phyloP scores from a whole-genome alignment of 768 basidiomycete species.

The Bullera alba region DNA sequence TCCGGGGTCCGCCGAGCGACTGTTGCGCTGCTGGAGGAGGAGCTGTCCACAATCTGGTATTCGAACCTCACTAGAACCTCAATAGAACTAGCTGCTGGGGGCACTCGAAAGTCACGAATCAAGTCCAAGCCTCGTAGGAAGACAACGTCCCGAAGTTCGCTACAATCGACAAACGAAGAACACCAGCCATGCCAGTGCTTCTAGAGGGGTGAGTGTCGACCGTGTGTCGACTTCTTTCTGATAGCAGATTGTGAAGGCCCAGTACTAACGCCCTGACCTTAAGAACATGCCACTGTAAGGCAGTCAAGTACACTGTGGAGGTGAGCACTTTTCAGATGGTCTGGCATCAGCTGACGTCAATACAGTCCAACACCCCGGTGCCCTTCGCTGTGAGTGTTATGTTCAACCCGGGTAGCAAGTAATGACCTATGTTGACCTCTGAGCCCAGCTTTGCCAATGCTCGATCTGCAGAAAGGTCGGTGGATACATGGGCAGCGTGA shows the following conservation, averaged over 20 bases:
- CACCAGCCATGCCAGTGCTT: constrained; percentile 31
- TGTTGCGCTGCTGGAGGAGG: too few species aligned
- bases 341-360: not conserved
- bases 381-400: constrained; percentile 32
- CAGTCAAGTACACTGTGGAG: constrained; percentile 38
- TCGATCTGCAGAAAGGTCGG: constrained; percentile 45
- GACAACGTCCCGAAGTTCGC: too few species aligned
- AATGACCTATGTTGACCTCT: not conserved
- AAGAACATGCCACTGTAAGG: constrained; percentile 44
- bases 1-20: too few species aligned
- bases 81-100: too few species aligned
- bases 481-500: constrained; percentile 45
- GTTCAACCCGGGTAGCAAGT: not conserved
- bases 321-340: constrained; percentile 5
- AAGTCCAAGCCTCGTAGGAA: too few species aligned
- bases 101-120: too few species aligned
- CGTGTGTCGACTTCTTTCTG: too few species aligned
- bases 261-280: not conserved
- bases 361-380: constrained; percentile 42
- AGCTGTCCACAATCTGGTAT: too few species aligned
- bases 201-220: constrained; percentile 34
- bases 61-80: too few species aligned
- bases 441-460: constrained; percentile 35
- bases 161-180: constrained; percentile 1
- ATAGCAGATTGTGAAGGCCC: too few species aligned